Evolutionary conservation across 2,329 filamentous ascomycete genomes (phyloP), one percentile per base, ranked within the genome.

Genomic region (Cryphonectria naterciae): DNA sequence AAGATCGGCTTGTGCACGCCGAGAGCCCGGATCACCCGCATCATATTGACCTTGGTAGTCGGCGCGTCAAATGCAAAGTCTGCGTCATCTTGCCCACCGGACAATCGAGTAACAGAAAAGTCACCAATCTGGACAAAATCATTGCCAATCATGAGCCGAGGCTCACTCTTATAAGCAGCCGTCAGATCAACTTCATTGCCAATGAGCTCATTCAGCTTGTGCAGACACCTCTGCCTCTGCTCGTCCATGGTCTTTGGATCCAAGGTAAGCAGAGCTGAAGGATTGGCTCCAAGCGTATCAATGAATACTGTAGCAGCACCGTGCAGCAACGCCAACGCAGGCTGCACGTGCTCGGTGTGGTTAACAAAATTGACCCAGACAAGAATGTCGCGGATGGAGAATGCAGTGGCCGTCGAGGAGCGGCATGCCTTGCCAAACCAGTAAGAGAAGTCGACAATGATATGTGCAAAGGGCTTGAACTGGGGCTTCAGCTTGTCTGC

Each of bases 361-460:
- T 98, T 98, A 79, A 98, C 88, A 78, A 99, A 99, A 49, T 94
- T 90, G 17, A 96, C 92, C 96, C 96, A 99, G 8, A 93, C 92
- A 32, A 99, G 87, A 8, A 97, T 91, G 79, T 98, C 95, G 83
- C 97, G 90, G 72, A 99, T 92, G 0, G 96, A 98, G 72, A 98
- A 93, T 0, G 90, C 89, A 1, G 92, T 92, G 0, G 91, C 89
- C 4, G 91, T 87, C 25, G 91, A 89, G 0, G 93, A 91, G 22
- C 92, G 91, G 79, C 97, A 98, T 22, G 88, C 91, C 74, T 88
- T 83, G 69, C 94, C 94, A 82, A 98, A 99, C 95, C 96, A 99
- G 74, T 92, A 89, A 0, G 96, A 93, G 80, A 99, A 99, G 11
- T 89, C 86, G 35, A 99, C 91, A 78, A 99, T 93, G 6, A 88